A percentile compares a stretch with the other conserved stretches of the same genome.
These are phyloP conservation scores for Yamadazyma buinensis DNA, from an alignment of 1,139 yeast genomes.

Conservation along the genomic window DNA sequence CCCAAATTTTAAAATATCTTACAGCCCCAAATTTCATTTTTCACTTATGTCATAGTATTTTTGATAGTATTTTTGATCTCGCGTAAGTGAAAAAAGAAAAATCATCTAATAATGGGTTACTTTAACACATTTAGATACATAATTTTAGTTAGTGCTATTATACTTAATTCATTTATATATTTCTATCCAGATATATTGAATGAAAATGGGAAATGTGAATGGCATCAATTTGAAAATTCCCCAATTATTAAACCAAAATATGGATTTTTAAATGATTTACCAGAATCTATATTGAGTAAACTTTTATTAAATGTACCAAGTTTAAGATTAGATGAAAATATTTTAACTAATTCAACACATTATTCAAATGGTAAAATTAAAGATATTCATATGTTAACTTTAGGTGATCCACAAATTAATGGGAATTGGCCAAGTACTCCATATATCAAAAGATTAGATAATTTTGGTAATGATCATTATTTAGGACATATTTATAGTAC, in stretches of 20 bases:
- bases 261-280: slow-evolving; percentile 20
- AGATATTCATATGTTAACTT: slow-evolving; percentile 66
- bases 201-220: slow-evolving; percentile 49
- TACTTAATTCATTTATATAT: slow-evolving; percentile 58
- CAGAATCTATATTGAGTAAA: slow-evolving; percentile 21
- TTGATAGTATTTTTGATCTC: too few species aligned
- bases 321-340: slow-evolving; percentile 14
- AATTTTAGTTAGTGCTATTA: slow-evolving; percentile 1
- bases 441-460: slow-evolving; percentile 74
- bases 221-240: slow-evolving; percentile 37
- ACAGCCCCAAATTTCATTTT: too few species aligned
- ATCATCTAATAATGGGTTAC: slow-evolving; percentile 9
- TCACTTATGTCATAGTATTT: too few species aligned
- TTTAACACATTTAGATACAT: slow-evolving; percentile 3
- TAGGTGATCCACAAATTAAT: slow-evolving; percentile 96
- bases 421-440: slow-evolving; percentile 75
- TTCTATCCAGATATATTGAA: slow-evolving; percentile 67
- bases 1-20: too few species aligned
- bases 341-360: slow-evolving; percentile 9
- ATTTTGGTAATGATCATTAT: slow-evolving; percentile 83
- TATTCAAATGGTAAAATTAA: slow-evolving; percentile 16
- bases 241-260: slow-evolving; percentile 14
- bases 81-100: background rate
- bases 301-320: slow-evolving; percentile 29
- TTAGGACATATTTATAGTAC: slow-evolving; percentile 75